Base-by-base conservation (phyloP, 805 yeast species). In the Zygosaccharomyces gambellarensis region DNA sequence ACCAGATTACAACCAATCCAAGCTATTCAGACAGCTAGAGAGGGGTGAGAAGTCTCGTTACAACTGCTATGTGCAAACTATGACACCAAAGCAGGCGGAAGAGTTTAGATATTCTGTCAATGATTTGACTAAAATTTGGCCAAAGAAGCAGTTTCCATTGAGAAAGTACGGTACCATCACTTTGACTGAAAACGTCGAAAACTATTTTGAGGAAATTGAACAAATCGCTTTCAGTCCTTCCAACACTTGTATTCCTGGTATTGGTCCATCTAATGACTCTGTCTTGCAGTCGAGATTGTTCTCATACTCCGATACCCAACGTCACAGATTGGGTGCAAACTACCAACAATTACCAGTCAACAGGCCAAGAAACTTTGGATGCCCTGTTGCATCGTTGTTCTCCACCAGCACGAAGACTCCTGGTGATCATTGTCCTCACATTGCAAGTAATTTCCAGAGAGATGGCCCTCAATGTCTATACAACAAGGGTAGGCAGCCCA, bases 61-160 rank as follows among this genome's bases (percentile, higher is more conserved):
- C 72, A 74, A 79, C 2, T 69, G 70, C 47, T 81, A 77, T 62
- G 75, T 80, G 22, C 86, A 81, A 68, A 75, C 80, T 28, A 81
- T 81, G 86, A 85, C 95, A 42, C 78, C 79, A 52, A 85, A 82
- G 60, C 83, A 88, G 71, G 90, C 95, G 49, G 80, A 83, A 68
- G 71, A 80, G 54, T 80, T 79, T 46, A 83, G 83, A 63, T 87
- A 85, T 71, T 84, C 90, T 7, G 87, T 89, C 46, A 87, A 85
- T 65, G 96, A 88, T 70, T 77, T 88, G 68, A 88, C 96, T 57
- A 89, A 88, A 74, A 82, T 85, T 48, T 87, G 96, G 96, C 88
- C 95, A 27, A 92, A 88, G 67, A 73, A 73, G 60, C 83, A 87
- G 48, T 88, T 79, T 76, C 96, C 96, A 65, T 70, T 88, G 73